phyloP scores from a whole-genome alignment of 2,329 filamentous ascomycete genomes.

The Didymella segeticola region DNA sequence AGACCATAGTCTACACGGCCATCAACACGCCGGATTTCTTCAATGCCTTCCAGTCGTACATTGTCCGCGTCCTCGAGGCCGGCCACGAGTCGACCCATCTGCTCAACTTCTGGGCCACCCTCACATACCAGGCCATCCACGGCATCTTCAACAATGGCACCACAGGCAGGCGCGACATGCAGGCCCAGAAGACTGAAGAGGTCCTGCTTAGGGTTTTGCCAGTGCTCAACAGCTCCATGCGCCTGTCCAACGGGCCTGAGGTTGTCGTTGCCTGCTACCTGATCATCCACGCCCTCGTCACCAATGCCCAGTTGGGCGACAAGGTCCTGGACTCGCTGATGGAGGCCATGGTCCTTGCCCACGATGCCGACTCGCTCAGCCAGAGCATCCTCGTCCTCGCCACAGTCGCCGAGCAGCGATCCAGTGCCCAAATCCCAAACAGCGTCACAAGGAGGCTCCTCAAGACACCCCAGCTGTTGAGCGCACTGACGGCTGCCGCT shows the following conservation, averaged over 20 bases:
- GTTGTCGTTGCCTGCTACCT: slow-evolving; percentile 90
- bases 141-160: slow-evolving; percentile 79
- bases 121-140: slow-evolving; percentile 84
- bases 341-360: slow-evolving; percentile 82
- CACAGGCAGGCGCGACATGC: slow-evolving; percentile 77
- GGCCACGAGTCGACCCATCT: slow-evolving; percentile 78
- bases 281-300: slow-evolving; percentile 83
- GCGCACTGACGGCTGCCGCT: slow-evolving; percentile 66
- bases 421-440: slow-evolving; percentile 71
- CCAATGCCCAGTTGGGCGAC: slow-evolving; percentile 81
- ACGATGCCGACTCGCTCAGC: slow-evolving; percentile 74
- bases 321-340: slow-evolving; percentile 83
- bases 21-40: slow-evolving; percentile 80
- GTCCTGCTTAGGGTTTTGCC: slow-evolving; percentile 72
- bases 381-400: slow-evolving; percentile 81
- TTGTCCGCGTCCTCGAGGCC: slow-evolving; percentile 73
- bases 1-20: slow-evolving; percentile 82
- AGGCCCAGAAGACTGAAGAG: slow-evolving; percentile 81
- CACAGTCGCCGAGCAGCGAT: slow-evolving; percentile 81
- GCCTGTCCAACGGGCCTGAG: slow-evolving; percentile 76
- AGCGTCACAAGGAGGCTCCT: slow-evolving; percentile 73
- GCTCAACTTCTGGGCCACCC: slow-evolving; percentile 87
- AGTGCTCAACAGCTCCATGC: slow-evolving; percentile 77
- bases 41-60: slow-evolving; percentile 76
- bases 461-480: slow-evolving; percentile 66